Conservation (phyloP, 2,329 filamentous ascomycete species). For the Lanzia echinophila region DNA sequence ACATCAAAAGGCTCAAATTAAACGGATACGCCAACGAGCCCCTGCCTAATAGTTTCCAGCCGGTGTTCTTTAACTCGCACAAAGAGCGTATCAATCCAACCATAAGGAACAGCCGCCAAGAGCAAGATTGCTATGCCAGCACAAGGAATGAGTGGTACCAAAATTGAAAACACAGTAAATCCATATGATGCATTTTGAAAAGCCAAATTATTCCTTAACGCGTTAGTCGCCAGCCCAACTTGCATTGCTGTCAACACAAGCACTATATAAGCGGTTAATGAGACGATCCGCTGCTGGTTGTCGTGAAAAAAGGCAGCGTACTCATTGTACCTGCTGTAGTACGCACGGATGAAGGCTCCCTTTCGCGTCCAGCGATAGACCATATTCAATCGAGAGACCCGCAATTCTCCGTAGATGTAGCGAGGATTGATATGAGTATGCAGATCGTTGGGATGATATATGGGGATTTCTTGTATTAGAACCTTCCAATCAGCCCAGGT, state of each 20-base stretch:
- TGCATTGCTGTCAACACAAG: constrained; percentile 45
- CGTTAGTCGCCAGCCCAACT: constrained; percentile 37
- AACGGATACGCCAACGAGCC: too few relatives aligned
- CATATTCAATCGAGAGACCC: constrained; percentile 29
- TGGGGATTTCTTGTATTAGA: constrained; percentile 16
- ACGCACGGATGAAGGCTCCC: constrained; percentile 10
- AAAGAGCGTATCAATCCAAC: too few relatives aligned
- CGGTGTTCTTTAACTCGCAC: too few relatives aligned
- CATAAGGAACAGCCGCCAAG: too few relatives aligned
- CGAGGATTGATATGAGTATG: constrained; percentile 24
- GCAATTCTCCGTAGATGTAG: constrained; percentile 32
- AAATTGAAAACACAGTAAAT: constrained; percentile 43
- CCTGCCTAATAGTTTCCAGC: too few relatives aligned
- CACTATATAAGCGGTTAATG: constrained; percentile 37
- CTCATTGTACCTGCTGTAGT: constrained; percentile 12
- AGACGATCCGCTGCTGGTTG: constrained; percentile 37
- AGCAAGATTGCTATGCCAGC: too few relatives aligned
- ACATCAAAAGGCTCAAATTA: too few relatives aligned
- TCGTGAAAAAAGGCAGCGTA: constrained; percentile 38
- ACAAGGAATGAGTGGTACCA: constrained; percentile 32
- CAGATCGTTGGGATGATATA: constrained; percentile 7
- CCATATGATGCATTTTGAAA: constrained; percentile 42
- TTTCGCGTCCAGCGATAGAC: constrained; percentile 12
- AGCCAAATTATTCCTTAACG: constrained; percentile 28
- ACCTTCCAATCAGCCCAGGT: constrained; percentile 22